Conservation (phyloP, 2,329 filamentous ascomycete genomes). For the Juglanconis oblonga region DNA sequence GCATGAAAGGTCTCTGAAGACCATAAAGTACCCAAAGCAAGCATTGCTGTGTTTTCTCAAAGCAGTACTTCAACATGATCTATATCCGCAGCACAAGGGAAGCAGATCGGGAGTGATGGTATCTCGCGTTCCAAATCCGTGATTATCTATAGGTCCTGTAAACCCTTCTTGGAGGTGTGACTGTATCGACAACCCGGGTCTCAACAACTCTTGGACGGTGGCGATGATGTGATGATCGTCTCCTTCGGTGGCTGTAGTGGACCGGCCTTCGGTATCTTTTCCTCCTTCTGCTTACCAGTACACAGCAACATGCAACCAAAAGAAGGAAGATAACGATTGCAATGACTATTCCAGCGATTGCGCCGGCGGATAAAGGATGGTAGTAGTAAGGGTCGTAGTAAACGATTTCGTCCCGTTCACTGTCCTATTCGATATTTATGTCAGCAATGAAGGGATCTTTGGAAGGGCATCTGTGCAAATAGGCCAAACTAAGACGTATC, state of each 20-base stretch:
- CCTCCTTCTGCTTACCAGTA: background rate
- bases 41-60: too few species aligned
- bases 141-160: background rate
- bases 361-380: background rate
- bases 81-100: too few species aligned
- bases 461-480: too few species aligned
- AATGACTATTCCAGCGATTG: background rate
- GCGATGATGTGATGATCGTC: background rate
- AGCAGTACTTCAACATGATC: too few species aligned
- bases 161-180: background rate
- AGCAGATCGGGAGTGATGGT: too few species aligned
- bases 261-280: background rate
- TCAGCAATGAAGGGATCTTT: too few species aligned
- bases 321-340: background rate
- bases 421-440: background rate
- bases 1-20: too few species aligned
- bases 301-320: background rate
- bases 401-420: background rate
- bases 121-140: too few species aligned
- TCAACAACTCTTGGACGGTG: background rate
- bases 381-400: background rate
- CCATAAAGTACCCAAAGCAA: too few species aligned
- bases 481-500: too few species aligned
- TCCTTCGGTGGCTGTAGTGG: background rate
- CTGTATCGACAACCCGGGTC: background rate